Evolutionary conservation across 768 basidiomycete species (phyloP).

Genomic region (Clavulina sp.): DNA sequence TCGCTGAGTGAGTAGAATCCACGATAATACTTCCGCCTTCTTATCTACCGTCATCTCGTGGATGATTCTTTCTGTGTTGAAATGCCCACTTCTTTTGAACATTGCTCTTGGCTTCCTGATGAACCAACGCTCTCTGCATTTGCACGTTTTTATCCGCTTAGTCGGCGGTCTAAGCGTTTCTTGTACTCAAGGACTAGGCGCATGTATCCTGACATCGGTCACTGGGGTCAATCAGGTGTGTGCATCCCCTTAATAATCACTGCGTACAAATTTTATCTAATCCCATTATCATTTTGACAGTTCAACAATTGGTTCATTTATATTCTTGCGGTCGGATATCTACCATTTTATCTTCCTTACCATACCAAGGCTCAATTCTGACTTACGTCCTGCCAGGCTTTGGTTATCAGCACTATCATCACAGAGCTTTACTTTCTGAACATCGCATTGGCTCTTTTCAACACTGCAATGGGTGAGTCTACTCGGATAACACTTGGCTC

Average conservation of each 20-base stretch:
- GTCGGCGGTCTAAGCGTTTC: conserved; percentile 91
- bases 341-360: neutral
- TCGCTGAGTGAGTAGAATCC: too few relatives aligned
- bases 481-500: too few relatives aligned
- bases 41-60: too few relatives aligned
- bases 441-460: conserved; percentile 87
- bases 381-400: conserved; percentile 6
- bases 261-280: too few relatives aligned
- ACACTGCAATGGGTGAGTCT: conserved; percentile 25
- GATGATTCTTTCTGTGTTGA: too few relatives aligned
- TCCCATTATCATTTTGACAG: conserved; percentile 23
- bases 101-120: too few relatives aligned
- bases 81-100: too few relatives aligned
- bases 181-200: conserved; percentile 76
- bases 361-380: neutral
- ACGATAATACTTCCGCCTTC: too few relatives aligned
- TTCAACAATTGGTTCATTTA: conserved; percentile 89
- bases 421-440: conserved; percentile 92
- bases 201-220: conserved; percentile 63
- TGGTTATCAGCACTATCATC: conserved; percentile 22
- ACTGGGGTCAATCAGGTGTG: conserved; percentile 59
- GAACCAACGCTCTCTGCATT: too few relatives aligned
- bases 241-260: too few relatives aligned
- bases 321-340: too few relatives aligned
- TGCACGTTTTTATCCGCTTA: too few relatives aligned